Percentiles rank a stretch among this genome's conserved stretches.
phyloP scores from a whole-genome alignment of 169 alveolate genomes.

The Cryptosporidium sp. region DNA sequence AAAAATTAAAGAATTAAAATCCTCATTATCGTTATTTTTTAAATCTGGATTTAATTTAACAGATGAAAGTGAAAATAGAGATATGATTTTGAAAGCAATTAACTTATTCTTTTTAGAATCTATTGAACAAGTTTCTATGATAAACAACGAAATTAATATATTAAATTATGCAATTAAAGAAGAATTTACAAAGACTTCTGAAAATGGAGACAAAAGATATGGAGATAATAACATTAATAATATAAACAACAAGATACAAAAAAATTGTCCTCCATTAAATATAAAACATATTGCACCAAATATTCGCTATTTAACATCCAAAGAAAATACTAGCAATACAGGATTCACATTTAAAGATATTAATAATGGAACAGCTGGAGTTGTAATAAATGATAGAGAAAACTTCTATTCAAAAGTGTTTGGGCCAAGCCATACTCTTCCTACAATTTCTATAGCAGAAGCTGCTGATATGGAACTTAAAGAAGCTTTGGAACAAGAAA shows the following conservation, averaged over 20 bases:
- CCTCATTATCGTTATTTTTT: not conserved
- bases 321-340: not conserved
- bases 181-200: not conserved
- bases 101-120: constrained; percentile 56
- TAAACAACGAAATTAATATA: constrained; percentile 16
- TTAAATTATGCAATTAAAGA: not conserved
- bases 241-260: not conserved
- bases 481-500: constrained; percentile 60
- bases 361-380: not conserved
- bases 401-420: constrained; percentile 31
- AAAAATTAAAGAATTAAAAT: constrained; percentile 42
- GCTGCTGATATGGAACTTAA: constrained; percentile 70
- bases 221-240: not conserved
- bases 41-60: constrained; percentile 25
- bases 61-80: constrained; percentile 41
- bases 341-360: not conserved
- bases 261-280: not conserved
- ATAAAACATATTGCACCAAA: constrained; percentile 40
- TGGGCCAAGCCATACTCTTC: constrained; percentile 71
- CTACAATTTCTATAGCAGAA: constrained; percentile 65
- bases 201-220: not conserved
- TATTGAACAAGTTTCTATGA: constrained; percentile 15
- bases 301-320: constrained; percentile 16
- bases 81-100: constrained; percentile 18
- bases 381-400: constrained; percentile 4